Base-by-base conservation (phyloP, 163 green algal species). In the Scenedesmus sp. region DNA sequence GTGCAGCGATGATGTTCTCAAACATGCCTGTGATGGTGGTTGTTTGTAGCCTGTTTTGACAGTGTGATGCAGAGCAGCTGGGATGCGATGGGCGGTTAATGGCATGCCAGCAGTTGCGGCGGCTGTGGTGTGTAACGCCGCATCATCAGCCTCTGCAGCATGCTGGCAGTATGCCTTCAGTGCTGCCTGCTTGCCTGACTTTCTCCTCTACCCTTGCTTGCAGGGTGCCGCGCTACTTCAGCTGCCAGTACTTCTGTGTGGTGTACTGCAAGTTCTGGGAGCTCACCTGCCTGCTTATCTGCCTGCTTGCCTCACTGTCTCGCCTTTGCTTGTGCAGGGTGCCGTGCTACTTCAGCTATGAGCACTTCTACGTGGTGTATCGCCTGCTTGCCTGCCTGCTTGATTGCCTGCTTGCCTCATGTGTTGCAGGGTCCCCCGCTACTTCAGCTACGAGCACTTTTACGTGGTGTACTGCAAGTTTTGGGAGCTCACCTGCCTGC, bases 231-330 rank as follows among this genome's bases (percentile, higher is more conserved):
- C 34, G 81, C 20, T 86, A 46, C 76, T 84, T 56, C 76, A 98
- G 96, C 10, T 99, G 99, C 94, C 98, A 99, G 95, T 98, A 99
- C 95, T 99, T 99, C 92, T 99, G 99, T 92, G 98, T 99, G 74
- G 98, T 99, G 82, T 99, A 99, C 95, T 99, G 98, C 98, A 99
- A 99, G 95, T 99, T 99, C 90, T 99, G 98, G 98, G 98, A 99
- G 96, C 97, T 99, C 34, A 46, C 34, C 34, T 46, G 34, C 34
- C 34, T 46, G 34, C 34, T 46, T 46, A 46, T 46, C 34, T 46
- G 34, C 34, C 34, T 46, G 34, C 34, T 46, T 46, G 34, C 34
- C 34, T 46, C 34, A 46, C 34, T 46, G 34, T 46, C 34, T 46
- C 34, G 34, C 34, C 34, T 46, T 46, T 46, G 34, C 34, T 46